Percentiles rank a stretch among this genome's conserved stretches.
These are phyloP conservation scores for Pseudonectria foliicola DNA, from an alignment of 2,329 filamentous ascomycete genomes.

Conservation along the genomic window DNA sequence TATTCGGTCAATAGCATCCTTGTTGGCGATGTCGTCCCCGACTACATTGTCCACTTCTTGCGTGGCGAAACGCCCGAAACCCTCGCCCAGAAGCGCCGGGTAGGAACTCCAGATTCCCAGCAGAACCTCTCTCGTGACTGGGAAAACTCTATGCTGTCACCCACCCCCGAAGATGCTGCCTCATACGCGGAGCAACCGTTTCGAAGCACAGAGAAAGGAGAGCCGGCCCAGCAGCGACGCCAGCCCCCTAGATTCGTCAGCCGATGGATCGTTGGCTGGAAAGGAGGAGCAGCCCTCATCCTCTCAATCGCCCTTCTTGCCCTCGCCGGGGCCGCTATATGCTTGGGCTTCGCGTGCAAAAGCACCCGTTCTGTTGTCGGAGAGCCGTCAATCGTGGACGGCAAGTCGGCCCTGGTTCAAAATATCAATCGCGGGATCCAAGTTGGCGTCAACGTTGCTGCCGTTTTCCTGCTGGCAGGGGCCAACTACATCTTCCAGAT, in stretches of 20 bases:
- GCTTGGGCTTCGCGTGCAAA: slow-evolving; percentile 31
- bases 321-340: slow-evolving; percentile 31
- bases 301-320: slow-evolving; percentile 32
- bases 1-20: slow-evolving; percentile 26
- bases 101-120: slow-evolving; percentile 9
- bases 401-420: slow-evolving; percentile 30
- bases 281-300: slow-evolving; percentile 39
- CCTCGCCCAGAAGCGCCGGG: slow-evolving; percentile 36
- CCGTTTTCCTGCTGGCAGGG: slow-evolving; percentile 37
- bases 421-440: slow-evolving; percentile 35
- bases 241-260: slow-evolving; percentile 18
- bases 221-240: background rate
- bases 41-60: slow-evolving; percentile 50
- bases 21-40: slow-evolving; percentile 42
- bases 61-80: slow-evolving; percentile 49
- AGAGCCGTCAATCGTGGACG: slow-evolving; percentile 31
- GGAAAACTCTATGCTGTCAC: no score
- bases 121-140: no score
- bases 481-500: slow-evolving; percentile 49
- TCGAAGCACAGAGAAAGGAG: slow-evolving; percentile 3
- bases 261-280: slow-evolving; percentile 36
- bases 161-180: no score
- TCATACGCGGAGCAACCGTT: slow-evolving; percentile 18
- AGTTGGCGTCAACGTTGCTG: slow-evolving; percentile 37
- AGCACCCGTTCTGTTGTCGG: slow-evolving; percentile 26